These are phyloP conservation scores for Chloropicon primus DNA, from an alignment of 139 green algal species.

Conservation along the genomic window DNA sequence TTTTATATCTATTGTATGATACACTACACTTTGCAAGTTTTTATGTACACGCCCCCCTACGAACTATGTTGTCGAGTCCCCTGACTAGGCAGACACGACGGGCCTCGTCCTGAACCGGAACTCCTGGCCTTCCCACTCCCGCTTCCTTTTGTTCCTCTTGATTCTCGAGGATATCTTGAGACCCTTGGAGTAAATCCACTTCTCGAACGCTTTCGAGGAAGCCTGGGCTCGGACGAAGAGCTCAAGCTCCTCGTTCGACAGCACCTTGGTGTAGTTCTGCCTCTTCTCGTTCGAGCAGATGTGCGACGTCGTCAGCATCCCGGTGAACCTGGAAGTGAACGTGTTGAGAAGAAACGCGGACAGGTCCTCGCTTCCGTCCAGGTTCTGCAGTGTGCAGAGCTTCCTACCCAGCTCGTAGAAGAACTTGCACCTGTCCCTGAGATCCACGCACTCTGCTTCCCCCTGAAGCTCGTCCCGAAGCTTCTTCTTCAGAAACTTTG, in stretches of 20 bases:
- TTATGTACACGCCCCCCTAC: no score
- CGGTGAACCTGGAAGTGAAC: background rate
- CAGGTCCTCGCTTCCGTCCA: conserved; percentile 4
- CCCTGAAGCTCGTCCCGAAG: conserved; percentile 33
- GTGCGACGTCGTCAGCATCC: background rate
- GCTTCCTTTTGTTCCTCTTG: background rate
- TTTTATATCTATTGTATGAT: no score
- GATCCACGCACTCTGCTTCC: conserved; percentile 33
- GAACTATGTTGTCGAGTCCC: no score
- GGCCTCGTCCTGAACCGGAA: background rate
- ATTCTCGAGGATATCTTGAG: background rate
- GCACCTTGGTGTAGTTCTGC: background rate
- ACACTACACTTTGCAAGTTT: background rate
- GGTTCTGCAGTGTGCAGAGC: conserved; percentile 14
- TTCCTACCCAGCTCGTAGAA: conserved; percentile 31
- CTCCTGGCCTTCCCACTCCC: background rate
- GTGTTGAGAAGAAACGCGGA: background rate
- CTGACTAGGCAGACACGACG: background rate
- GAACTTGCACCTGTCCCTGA: conserved; percentile 29
- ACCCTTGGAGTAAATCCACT: background rate
- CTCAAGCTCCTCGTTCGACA: background rate
- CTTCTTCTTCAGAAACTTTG: conserved; percentile 24
- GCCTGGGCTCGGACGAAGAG: background rate
- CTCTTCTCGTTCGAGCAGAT: background rate
- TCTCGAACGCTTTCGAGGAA: background rate